Percentiles rank a stretch among this genome's conserved stretches.
Evolutionary conservation across 164 flowering plant genomes (phyloP).

Genomic region (Umbilicus rupestris): DNA sequence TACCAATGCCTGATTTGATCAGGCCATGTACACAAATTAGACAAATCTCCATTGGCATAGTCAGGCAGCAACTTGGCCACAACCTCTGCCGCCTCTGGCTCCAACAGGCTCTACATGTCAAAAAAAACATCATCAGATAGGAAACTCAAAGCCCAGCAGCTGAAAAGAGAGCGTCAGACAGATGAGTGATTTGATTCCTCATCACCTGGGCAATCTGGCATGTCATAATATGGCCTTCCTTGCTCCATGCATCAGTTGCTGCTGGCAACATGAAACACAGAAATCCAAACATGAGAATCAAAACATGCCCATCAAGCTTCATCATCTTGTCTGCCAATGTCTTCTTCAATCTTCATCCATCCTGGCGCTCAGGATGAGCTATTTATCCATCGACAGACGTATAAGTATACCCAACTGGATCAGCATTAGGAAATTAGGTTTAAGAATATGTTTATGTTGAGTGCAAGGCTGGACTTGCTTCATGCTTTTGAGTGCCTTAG

Average conservation of each 20-base stretch:
- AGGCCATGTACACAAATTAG: slow-evolving; percentile 82
- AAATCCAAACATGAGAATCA: slow-evolving; percentile 24
- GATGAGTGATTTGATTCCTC: too few relatives aligned
- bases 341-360: too few relatives aligned
- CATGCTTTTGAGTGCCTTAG: slow-evolving; percentile 18
- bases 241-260: slow-evolving; percentile 71
- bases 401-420: background rate
- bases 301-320: slow-evolving; percentile 10
- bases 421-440: background rate
- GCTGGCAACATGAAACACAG: slow-evolving; percentile 19
- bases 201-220: slow-evolving; percentile 94
- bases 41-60: slow-evolving; percentile 56
- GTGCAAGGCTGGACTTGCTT: slow-evolving; percentile 33
- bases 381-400: slow-evolving; percentile 6
- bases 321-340: background rate
- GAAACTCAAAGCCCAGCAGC: too few relatives aligned
- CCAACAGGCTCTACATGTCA: slow-evolving; percentile 34
- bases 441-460: slow-evolving; percentile 22
- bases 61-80: slow-evolving; percentile 66
- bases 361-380: background rate
- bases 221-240: slow-evolving; percentile 87
- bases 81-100: slow-evolving; percentile 58
- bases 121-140: background rate
- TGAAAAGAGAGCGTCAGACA: too few relatives aligned
- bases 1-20: slow-evolving; percentile 91